These are phyloP conservation scores for Ogataea nitratoaversa DNA, from an alignment of 805 yeast genomes.

Conservation along the genomic window DNA sequence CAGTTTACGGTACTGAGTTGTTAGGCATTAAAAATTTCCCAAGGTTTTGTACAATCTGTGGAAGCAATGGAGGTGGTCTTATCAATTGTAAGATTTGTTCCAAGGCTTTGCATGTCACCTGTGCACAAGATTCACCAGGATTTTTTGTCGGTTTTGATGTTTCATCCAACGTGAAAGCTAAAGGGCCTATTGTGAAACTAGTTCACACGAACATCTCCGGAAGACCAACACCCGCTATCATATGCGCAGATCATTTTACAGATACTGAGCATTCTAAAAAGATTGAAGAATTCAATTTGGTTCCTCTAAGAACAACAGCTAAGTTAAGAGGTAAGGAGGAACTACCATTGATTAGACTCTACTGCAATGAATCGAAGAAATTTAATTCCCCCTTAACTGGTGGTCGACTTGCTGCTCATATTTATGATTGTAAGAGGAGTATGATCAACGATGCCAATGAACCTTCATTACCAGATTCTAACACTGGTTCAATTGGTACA, in stretches of 20 bases:
- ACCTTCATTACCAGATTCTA: not conserved
- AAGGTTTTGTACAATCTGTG: constrained; percentile 42
- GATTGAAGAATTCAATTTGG: constrained; percentile 18
- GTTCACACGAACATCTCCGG: constrained; percentile 30
- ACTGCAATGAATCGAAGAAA: constrained; percentile 32
- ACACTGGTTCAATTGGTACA: too few species aligned
- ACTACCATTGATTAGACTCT: constrained; percentile 39
- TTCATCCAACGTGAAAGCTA: constrained; percentile 21
- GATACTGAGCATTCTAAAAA: not conserved
- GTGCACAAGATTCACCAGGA: constrained; percentile 49
- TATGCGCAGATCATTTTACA: constrained; percentile 38
- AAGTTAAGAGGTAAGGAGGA: constrained; percentile 22
- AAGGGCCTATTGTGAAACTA: constrained; percentile 14
- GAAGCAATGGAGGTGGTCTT: constrained; percentile 46
- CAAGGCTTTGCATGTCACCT: constrained; percentile 45
- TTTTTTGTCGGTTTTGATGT: constrained; percentile 52
- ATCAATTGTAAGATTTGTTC: constrained; percentile 44
- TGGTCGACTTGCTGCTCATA: constrained; percentile 3
- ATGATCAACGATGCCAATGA: not conserved
- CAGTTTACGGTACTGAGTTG: constrained; percentile 37
- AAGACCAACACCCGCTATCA: constrained; percentile 38
- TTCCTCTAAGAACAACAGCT: constrained; percentile 29
- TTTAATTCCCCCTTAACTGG: constrained; percentile 2
- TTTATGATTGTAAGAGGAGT: not conserved
- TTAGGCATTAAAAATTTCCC: constrained; percentile 30